phyloP scores from a whole-genome alignment of 495 filamentous ascomycete genomes.

The Hypoxylon fragiforme region DNA sequence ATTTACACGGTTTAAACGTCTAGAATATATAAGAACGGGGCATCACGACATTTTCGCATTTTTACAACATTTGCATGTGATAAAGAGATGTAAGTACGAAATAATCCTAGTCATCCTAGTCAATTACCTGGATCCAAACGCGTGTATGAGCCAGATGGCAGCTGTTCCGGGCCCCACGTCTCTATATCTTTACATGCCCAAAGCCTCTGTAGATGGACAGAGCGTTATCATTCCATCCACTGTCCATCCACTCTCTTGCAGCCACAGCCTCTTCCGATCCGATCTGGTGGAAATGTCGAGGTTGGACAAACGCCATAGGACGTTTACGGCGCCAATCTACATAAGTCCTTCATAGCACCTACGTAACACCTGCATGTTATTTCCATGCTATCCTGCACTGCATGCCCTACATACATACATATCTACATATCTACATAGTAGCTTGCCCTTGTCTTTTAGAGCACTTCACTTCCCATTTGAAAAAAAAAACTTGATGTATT shows the following conservation, averaged over 20 bases:
- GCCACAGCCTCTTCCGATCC: conserved; percentile 1
- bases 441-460: background rate
- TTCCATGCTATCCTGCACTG: background rate
- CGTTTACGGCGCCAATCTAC: background rate
- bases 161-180: too few relatives aligned
- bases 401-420: background rate
- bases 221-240: conserved; percentile 17
- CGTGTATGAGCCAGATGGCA: too few relatives aligned
- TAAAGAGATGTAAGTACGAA: conserved; percentile 16
- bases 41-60: too few relatives aligned
- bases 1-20: too few relatives aligned
- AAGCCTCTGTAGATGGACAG: too few relatives aligned
- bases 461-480: background rate
- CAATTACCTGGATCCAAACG: background rate
- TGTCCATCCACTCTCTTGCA: conserved; percentile 1
- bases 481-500: too few relatives aligned
- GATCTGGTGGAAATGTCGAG: conserved; percentile 10
- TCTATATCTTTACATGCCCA: too few relatives aligned
- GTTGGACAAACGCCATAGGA: conserved; percentile 13
- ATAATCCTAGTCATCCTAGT: background rate
- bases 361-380: too few relatives aligned
- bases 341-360: background rate
- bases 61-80: too few relatives aligned
- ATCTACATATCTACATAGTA: conserved; percentile 4
- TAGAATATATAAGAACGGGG: too few relatives aligned